Conservation (phyloP, 129 eudicot species). For the Artemisia annua region DNA sequence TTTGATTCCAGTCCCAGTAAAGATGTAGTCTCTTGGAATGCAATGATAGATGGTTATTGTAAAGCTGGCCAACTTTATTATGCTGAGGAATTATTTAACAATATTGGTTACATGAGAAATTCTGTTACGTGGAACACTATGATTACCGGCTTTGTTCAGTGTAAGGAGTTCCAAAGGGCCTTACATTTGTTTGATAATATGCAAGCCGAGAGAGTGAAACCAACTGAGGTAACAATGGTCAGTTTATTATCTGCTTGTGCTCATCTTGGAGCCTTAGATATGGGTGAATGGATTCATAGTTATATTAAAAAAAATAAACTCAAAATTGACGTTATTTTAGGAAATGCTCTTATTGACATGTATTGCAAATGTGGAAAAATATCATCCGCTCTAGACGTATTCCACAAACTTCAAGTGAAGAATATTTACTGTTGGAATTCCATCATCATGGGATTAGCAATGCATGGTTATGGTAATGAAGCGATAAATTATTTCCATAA, state of each 20-base stretch:
- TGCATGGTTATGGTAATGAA: conserved; percentile 44
- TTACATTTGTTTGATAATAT: conserved; percentile 30
- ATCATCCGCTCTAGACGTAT: conserved; percentile 35
- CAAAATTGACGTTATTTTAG: conserved; percentile 41
- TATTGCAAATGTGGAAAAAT: conserved; percentile 55
- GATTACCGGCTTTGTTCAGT: conserved; percentile 50
- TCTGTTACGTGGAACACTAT: conserved; percentile 54
- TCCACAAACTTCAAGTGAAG: conserved; percentile 34
- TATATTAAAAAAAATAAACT: conserved; percentile 34
- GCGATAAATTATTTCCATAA: conserved; percentile 33
- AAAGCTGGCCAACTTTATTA: conserved; percentile 30
- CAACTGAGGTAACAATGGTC: conserved; percentile 59
- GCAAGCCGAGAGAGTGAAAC: conserved; percentile 21
- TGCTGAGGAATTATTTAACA: conserved; percentile 43
- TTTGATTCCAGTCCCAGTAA: conserved; percentile 49
- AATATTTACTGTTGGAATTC: conserved; percentile 62
- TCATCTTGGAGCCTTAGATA: conserved; percentile 52
- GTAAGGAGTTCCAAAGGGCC: conserved; percentile 41
- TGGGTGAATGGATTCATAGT: conserved; percentile 50
- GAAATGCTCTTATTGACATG: conserved; percentile 53
- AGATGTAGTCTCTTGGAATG: conserved; percentile 13
- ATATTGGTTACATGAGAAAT: conserved; percentile 30
- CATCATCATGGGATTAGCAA: conserved; percentile 43
- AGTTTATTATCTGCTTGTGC: conserved; percentile 49
- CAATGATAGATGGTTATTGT: conserved; percentile 50